A percentile compares a stretch with the other conserved stretches of the same genome.
These are phyloP conservation scores for Trichosporon faecale DNA, from an alignment of 1,284 basidiomycete species.

Conservation along the genomic window DNA sequence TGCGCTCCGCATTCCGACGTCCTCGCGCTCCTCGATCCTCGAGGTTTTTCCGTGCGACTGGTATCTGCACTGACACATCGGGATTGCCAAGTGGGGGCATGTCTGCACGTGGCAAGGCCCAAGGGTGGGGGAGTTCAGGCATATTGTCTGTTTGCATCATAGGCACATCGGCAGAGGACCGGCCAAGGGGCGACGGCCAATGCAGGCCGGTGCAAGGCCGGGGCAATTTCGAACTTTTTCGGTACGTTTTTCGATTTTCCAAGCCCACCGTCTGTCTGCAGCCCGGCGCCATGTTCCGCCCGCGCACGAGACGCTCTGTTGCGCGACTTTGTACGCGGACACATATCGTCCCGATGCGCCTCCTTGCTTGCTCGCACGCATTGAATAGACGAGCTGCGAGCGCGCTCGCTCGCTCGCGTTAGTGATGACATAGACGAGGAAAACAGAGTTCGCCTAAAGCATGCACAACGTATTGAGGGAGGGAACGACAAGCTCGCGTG, in stretches of 20 bases:
- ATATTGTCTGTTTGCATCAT: background rate
- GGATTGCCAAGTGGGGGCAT: background rate
- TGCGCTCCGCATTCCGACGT: background rate
- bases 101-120: background rate
- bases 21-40: no score
- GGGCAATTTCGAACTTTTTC: constrained; percentile 3
- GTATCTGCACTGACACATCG: background rate
- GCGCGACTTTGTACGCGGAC: background rate
- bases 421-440: background rate
- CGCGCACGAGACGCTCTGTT: background rate
- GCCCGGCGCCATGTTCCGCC: background rate
- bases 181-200: no score
- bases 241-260: constrained; percentile 6
- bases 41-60: background rate
- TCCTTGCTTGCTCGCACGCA: background rate
- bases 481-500: background rate
- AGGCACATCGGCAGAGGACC: background rate
- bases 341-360: background rate
- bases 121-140: background rate
- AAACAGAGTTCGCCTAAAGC: background rate
- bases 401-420: no score
- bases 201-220: background rate
- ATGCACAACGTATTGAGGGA: background rate
- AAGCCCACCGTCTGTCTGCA: background rate
- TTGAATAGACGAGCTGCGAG: background rate